Base-by-base conservation (phyloP, 176 grass and related monocot species). In the Lolium multiflorum region DNA sequence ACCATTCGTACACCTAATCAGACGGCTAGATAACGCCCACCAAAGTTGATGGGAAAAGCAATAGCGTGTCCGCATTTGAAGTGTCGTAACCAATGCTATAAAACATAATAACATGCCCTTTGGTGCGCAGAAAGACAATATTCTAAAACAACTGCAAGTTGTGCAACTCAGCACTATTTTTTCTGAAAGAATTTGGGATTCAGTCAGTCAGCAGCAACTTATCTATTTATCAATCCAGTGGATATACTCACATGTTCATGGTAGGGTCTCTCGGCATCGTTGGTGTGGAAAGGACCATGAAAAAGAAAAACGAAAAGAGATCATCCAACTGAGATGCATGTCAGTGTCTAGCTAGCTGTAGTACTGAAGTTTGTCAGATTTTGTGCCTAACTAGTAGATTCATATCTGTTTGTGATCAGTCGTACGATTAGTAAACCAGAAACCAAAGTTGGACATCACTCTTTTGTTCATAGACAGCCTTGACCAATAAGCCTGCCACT, bases 101-200 rank as follows among this genome's bases (percentile, higher is more conserved):
- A 80, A 89, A 63, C 44, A n/a, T n/a, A n/a, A 52, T 74, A 80
- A 74, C 75, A 15, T 46, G 52, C 20, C 81, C 61, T n/a, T 81
- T 31, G 41, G 39, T 61, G 20, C 26, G 41, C 68, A 25, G 63
- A 67, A n/a, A 76, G 46, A 44, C 68, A n/a, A 4, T 20, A 54
- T 56, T 51, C 4, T 46, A 64, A 62, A 6, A 47, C 21, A 11
- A n/a, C 18, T 21, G 21, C 54, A 60, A 74, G 15, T 59, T 59
- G 54, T 68, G 8, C 41, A 59, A 21, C 26, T 14, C 21, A 59
- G 67, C 67, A 72, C 35, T 58, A 7, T 39, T 47, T 71, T n/a
- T 58, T 71, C 6, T 66, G 22, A 22, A 15, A 31, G 9, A 9
- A 65, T 81, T 49, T 1, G 31, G 22, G 55, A 48, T 76, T 59